Percentiles rank a stretch among this genome's conserved stretches.
phyloP scores from a whole-genome alignment of 352 stramenopile genomes.

The Globisporangium heterothallicum region DNA sequence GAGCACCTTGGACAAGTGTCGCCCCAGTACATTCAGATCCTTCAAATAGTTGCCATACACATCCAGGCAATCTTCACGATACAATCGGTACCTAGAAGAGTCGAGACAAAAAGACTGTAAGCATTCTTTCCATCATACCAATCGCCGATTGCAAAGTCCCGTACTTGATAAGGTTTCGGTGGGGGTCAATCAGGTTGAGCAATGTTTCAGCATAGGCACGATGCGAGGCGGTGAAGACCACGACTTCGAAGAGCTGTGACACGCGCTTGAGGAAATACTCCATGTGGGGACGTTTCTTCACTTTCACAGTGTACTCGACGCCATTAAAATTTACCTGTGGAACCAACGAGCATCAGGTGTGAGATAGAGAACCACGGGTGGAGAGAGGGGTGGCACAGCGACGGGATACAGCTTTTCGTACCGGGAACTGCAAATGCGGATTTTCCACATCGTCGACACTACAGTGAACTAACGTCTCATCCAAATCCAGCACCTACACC shows the following conservation, averaged over 20 bases:
- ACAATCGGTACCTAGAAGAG: constrained; percentile 91
- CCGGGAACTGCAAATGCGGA: constrained; percentile 94
- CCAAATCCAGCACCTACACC: constrained; percentile 97
- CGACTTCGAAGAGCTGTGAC: constrained; percentile 94
- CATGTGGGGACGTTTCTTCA: constrained; percentile 94
- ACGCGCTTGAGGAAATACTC: constrained; percentile 93
- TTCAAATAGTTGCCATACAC: constrained; percentile 99
- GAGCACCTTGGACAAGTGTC: constrained; percentile 86
- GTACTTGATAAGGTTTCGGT: constrained; percentile 86
- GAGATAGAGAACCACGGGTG: not conserved
- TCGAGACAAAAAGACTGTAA: constrained; percentile 23
- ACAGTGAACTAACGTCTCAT: constrained; percentile 99
- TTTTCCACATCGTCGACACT: constrained; percentile 94
- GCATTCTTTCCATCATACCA: too few species aligned
- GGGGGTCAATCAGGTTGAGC: constrained; percentile 95
- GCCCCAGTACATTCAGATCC: constrained; percentile 95
- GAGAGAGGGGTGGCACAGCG: not conserved
- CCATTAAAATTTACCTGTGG: constrained; percentile 92
- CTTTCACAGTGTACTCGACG: constrained; percentile 95
- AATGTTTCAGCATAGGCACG: constrained; percentile 95
- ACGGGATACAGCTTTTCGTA: constrained; percentile 20
- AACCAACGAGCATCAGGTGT: too few species aligned
- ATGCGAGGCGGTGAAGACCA: constrained; percentile 98
- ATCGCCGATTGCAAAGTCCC: constrained; percentile 4
- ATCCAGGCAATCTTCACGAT: constrained; percentile 92